Base-by-base conservation (phyloP, 495 filamentous ascomycete species). In the Lasiosphaeriaceae sp. region DNA sequence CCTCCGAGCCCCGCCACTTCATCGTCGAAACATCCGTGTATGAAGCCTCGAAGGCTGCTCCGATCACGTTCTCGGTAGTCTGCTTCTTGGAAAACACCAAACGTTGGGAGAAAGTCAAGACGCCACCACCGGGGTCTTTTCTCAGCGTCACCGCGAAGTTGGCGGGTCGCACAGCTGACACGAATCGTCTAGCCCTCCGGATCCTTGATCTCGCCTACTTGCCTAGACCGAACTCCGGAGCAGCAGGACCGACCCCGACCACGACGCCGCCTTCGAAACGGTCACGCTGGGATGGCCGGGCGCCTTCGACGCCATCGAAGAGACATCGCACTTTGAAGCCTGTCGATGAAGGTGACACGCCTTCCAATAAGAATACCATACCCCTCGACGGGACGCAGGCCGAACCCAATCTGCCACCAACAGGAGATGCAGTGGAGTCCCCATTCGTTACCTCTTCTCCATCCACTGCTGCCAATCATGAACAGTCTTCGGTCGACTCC, bases 221-320 rank as follows among this genome's bases (percentile, higher is more conserved):
- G 37, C 37, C 37, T 3, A 41, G 37, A 41, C 37, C 37, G 37
- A 41, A 41, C 37, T 41, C 37, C 37, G 37, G 37, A 17, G n/a
- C 12, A 17, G 37, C 37, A 6, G 14, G 4, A 11, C 37, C 37
- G 12, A 41, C 4, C 37, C 37, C 37, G 37, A 17, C 37, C 37
- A 41, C 37, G 12, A 41, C 37, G 37, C 37, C 37, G 37, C 37
- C 37, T 7, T 41, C 37, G 37, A 41, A 41, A 41, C 37, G 37
- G 14, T 41, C 37, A 41, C 47, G 47, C 47, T 50, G 47, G 47
- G 47, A 50, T 26, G 24, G 47, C 16, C 23, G 16, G 22, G 47
- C 47, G 24, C 47, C 47, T 50, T 50, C 47, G 47, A 50, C 47
- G 20, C 47, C 47, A 24, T 24, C 26, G 47, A 50, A 50, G 26